Percentiles rank a stretch among this genome's conserved stretches.
Evolutionary conservation across 2,329 filamentous ascomycete genomes (phyloP).

Genomic region (Nannizziopsis barbatae): DNA sequence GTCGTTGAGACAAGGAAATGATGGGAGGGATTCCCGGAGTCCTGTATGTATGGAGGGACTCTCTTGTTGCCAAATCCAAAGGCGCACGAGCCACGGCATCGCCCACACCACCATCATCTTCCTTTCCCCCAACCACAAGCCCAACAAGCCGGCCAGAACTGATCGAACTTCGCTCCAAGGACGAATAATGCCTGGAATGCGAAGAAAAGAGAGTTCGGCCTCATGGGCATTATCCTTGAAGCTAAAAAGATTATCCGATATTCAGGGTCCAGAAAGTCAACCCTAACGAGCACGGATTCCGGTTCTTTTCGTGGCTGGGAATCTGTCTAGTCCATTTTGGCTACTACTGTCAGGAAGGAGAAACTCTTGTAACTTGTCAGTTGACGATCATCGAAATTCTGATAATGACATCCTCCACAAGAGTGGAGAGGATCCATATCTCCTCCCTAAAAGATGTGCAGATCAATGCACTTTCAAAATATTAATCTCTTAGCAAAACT

Average conservation of each 20-base stretch:
- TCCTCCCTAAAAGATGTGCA: neutral
- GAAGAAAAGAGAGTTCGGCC: conserved; percentile 1
- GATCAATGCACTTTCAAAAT: conserved; percentile 1
- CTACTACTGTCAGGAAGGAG: too few relatives aligned
- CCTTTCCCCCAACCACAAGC: neutral
- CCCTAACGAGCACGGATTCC: neutral
- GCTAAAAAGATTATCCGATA: conserved; percentile 4
- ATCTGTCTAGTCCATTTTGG: too few relatives aligned
- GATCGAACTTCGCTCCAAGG: neutral
- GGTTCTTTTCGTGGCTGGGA: neutral
- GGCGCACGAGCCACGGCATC: neutral
- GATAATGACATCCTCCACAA: neutral
- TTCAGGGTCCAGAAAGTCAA: conserved; percentile 9
- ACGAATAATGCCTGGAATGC: neutral
- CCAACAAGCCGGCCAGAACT: conserved; percentile 1
- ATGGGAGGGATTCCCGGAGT: too few relatives aligned
- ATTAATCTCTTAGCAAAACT: neutral
- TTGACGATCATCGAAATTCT: too few relatives aligned
- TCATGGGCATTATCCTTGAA: conserved; percentile 1
- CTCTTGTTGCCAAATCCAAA: too few relatives aligned
- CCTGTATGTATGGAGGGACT: too few relatives aligned
- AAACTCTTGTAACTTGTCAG: too few relatives aligned
- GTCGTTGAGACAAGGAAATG: neutral
- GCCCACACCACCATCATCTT: neutral
- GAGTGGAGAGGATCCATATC: neutral